phyloP scores from a whole-genome alignment of 2,329 filamentous ascomycete species.

The Nothomitra cinnamomea region DNA sequence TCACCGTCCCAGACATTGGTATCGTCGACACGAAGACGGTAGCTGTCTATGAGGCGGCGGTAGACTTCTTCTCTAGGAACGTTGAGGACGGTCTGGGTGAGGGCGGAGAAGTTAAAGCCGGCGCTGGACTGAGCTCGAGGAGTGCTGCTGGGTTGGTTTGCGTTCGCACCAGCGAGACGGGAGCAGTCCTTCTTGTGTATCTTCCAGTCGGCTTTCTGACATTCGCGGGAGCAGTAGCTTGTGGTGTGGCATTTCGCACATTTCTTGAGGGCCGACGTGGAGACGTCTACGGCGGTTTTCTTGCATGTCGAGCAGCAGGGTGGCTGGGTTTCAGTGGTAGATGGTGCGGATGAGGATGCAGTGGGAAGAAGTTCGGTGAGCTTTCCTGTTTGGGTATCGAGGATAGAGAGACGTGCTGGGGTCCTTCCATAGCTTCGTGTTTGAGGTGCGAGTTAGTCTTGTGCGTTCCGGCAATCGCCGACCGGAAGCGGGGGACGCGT shows the following conservation, averaged over 20 bases:
- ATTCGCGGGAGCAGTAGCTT: conserved; percentile 34
- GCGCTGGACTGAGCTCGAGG: conserved; percentile 2
- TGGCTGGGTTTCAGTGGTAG: not conserved
- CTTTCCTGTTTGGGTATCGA: not conserved
- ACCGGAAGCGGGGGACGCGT: too few relatives aligned
- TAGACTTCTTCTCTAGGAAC: conserved; percentile 27
- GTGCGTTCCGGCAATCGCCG: too few relatives aligned
- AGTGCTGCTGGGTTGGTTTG: conserved; percentile 6
- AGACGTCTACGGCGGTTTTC: not conserved
- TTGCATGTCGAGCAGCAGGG: not conserved
- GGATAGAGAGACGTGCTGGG: not conserved
- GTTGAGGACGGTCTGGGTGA: conserved; percentile 17
- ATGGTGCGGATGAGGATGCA: not conserved
- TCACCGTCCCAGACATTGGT: conserved; percentile 16
- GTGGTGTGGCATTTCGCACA: conserved; percentile 32
- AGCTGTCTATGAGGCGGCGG: conserved; percentile 29
- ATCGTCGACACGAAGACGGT: conserved; percentile 30
- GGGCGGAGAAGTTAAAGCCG: conserved; percentile 6
- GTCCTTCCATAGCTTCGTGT: too few relatives aligned
- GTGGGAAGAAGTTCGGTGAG: not conserved
- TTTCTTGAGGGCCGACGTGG: conserved; percentile 16
- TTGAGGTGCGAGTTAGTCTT: too few relatives aligned
- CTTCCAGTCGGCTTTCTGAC: conserved; percentile 35
- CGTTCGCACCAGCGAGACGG: conserved; percentile 5
- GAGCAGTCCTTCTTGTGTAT: conserved; percentile 29